Evolutionary conservation across 179 eudicot species (phyloP), one percentile per base, ranked within the genome.

Genomic region (Heliamphora ciliata): DNA sequence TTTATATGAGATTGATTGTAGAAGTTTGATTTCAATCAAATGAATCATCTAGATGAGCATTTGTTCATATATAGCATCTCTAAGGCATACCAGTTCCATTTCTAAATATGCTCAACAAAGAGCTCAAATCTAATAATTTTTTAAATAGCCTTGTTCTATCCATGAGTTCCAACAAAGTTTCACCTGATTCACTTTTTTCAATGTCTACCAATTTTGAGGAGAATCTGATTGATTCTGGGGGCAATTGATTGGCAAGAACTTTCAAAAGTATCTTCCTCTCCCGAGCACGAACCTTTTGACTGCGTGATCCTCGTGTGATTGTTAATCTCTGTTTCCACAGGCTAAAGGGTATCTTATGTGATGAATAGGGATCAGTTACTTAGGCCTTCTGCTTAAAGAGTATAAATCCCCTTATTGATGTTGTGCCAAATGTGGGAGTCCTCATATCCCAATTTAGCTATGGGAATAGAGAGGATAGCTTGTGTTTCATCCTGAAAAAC

Each of bases 271-370:
- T 83, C 76, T 91, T 86, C 79, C 99, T 93, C 87, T 97, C 98
- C 55, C 94, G 95, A 9, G 94, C 92, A 15, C 97, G 94, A 59
- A 92, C 93, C 84, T 97, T 97, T 89, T 97, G 99, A 78, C 99
- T 97, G 81, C 70, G 67, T 50, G 73, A 79, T 60, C 67, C 1
- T 63, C 3, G 4, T 46, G 50, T 68, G n/a, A n/a, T 46, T 15
- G n/a, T 77, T 7, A 60, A 11, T 17, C 2, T 44, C 17, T 2
- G 52, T 31, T 31, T 31, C 40, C 40, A 31, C 40, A 31, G 40
- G 40, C 40, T 31, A 31, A 31, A 31, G 40, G 40, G 40, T 31
- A 31, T 31, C 40, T 31, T 31, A 31, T 31, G 40, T 31, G 40
- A 31, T 31, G 40, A 31, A 31, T 31, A 31, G 40, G 40, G 40